Percentiles rank a stretch among this genome's conserved stretches.
Evolutionary conservation across 192 early-diverging fungal genomes (phyloP).

Genomic region (Gonapodya sp.): DNA sequence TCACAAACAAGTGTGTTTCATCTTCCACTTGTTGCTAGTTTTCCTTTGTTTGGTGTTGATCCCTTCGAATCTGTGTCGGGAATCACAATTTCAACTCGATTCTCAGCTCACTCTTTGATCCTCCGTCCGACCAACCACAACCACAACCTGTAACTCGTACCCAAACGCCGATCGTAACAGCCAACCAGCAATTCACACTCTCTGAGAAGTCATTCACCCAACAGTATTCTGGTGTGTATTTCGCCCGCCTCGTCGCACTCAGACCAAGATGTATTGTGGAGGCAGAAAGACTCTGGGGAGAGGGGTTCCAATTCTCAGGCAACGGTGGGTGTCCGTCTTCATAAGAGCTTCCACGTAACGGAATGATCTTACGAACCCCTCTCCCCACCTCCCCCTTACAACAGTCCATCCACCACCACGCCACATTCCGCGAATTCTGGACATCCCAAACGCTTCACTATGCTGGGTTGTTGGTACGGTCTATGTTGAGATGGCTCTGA

Average conservation of each 20-base stretch:
- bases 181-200: conserved; percentile 31
- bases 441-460: conserved; percentile 50
- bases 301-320: conserved; percentile 5
- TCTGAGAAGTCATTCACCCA: conserved; percentile 57
- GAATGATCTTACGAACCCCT: neutral
- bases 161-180: neutral
- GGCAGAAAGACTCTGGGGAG: conserved; percentile 47
- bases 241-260: conserved; percentile 55
- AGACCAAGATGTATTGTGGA: conserved; percentile 43
- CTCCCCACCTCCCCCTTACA: neutral
- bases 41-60: neutral
- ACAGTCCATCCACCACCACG: neutral
- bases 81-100: neutral
- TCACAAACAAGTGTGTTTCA: too few species aligned
- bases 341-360: conserved; percentile 18
- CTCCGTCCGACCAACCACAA: neutral
- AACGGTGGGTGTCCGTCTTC: neutral
- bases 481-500: conserved; percentile 74
- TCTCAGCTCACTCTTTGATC: neutral
- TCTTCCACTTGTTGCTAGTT: neutral
- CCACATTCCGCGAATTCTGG: conserved; percentile 56
- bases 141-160: neutral
- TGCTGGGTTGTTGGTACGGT: conserved; percentile 79
- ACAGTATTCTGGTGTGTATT: conserved; percentile 85
- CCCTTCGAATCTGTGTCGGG: too few species aligned